Percentiles rank a stretch among this genome's conserved stretches.
Evolutionary conservation across 2,329 filamentous ascomycete species (phyloP).

Genomic region (Magnaporthiopsis incrustans): DNA sequence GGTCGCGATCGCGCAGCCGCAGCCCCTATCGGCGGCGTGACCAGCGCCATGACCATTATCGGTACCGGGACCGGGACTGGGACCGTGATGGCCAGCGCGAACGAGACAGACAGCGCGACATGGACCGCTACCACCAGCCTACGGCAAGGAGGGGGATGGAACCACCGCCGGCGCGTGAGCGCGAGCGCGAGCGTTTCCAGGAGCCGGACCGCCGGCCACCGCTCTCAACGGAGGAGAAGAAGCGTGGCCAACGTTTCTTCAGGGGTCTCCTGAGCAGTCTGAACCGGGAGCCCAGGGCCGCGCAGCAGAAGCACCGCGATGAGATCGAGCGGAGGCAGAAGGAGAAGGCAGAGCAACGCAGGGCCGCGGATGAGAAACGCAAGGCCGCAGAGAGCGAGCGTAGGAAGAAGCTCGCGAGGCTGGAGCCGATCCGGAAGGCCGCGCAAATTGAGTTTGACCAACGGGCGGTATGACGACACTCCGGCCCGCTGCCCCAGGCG

Average conservation of each 20-base stretch:
- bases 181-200: slow-evolving; percentile 21
- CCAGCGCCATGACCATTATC: background rate
- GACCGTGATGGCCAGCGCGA: background rate
- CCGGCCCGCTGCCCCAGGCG: too few species aligned
- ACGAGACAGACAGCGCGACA: background rate
- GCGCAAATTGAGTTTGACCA: slow-evolving; percentile 72
- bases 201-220: slow-evolving; percentile 19
- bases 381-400: slow-evolving; percentile 40
- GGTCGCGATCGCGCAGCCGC: background rate
- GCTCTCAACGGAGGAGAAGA: slow-evolving; percentile 65
- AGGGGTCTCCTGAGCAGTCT: slow-evolving; percentile 72
- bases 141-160: background rate
- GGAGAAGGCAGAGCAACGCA: slow-evolving; percentile 66
- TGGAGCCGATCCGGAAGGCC: slow-evolving; percentile 51
- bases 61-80: background rate
- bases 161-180: background rate
- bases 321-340: slow-evolving; percentile 80
- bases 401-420: slow-evolving; percentile 48
- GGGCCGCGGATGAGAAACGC: slow-evolving; percentile 60
- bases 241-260: slow-evolving; percentile 77
- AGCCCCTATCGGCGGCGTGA: background rate
- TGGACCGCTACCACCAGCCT: background rate
- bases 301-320: slow-evolving; percentile 59
- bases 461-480: slow-evolving; percentile 48
- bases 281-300: slow-evolving; percentile 59